phyloP scores from a whole-genome alignment of 148 eudicot genomes.

The Rhododendron simsii region DNA sequence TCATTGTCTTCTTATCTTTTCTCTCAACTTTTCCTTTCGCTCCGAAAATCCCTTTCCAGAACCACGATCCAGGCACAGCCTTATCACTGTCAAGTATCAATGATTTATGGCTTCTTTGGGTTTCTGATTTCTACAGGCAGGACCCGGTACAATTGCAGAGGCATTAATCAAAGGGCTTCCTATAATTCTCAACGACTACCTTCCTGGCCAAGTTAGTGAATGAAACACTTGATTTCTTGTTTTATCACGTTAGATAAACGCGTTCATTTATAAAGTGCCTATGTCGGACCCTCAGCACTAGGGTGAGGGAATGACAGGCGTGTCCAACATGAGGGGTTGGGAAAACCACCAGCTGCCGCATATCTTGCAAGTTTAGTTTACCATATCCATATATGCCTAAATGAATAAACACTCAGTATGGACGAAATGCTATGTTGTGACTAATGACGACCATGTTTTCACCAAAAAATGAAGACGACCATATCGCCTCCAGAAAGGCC shows the following conservation, averaged over 20 bases:
- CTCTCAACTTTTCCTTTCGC: not conserved
- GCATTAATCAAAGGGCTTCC: constrained; percentile 98
- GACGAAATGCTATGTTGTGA: not conserved
- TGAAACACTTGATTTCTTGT: not conserved
- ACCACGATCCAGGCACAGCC: not conserved
- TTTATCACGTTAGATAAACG: not conserved
- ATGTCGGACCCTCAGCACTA: not conserved
- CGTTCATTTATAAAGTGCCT: not conserved
- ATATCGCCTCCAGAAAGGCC: not conserved
- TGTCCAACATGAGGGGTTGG: not conserved
- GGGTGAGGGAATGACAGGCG: not conserved
- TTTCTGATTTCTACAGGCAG: constrained; percentile 56
- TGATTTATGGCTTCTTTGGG: not conserved
- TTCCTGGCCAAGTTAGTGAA: constrained; percentile 88
- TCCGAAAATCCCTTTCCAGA: not conserved
- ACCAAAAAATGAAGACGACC: not conserved
- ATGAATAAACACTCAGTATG: not conserved
- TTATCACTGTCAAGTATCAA: not conserved
- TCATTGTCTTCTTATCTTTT: not conserved
- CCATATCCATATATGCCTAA: not conserved
- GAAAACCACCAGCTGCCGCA: not conserved
- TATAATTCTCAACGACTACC: constrained; percentile 88
- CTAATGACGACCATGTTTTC: not conserved
- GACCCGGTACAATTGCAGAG: constrained; percentile 97
- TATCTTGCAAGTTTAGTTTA: not conserved